Evolutionary conservation across 2,329 filamentous ascomycete genomes (phyloP).

Genomic region (Aaosphaeria arxii): DNA sequence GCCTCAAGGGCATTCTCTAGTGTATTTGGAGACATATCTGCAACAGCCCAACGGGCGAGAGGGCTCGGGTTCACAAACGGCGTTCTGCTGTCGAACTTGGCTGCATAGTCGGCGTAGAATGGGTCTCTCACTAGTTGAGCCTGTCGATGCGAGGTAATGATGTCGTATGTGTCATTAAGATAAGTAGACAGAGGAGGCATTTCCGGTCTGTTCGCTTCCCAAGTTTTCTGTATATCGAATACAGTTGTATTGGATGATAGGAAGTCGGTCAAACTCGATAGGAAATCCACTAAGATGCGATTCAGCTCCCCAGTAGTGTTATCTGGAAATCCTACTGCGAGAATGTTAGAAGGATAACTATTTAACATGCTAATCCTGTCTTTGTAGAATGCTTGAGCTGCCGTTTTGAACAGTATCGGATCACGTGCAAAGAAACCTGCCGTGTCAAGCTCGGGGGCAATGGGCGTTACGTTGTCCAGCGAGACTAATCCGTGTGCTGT

Average conservation of each 20-base stretch:
- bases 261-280: constrained; percentile 43
- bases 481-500: constrained; percentile 43
- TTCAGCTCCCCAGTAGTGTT: constrained; percentile 24
- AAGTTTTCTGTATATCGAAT: constrained; percentile 37
- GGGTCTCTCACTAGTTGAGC: constrained; percentile 45
- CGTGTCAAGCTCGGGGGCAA: constrained; percentile 48
- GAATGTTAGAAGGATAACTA: constrained; percentile 42
- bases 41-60: constrained; percentile 48
- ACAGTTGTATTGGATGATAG: constrained; percentile 37
- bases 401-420: constrained; percentile 42
- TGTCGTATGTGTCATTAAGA: constrained; percentile 46
- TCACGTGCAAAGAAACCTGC: constrained; percentile 47
- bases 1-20: constrained; percentile 47
- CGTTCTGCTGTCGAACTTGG: constrained; percentile 41
- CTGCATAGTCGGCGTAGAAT: constrained; percentile 51
- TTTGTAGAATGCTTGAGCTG: constrained; percentile 45
- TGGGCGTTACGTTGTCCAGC: constrained; percentile 49
- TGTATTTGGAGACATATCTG: constrained; percentile 36
- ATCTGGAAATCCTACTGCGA: constrained; percentile 43
- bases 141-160: constrained; percentile 49
- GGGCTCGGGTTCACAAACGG: constrained; percentile 53
- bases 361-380: constrained; percentile 43
- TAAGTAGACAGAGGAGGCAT: constrained; percentile 31
- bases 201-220: constrained; percentile 30
- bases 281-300: constrained; percentile 42